Evolutionary conservation across 352 stramenopile species (phyloP), one percentile per base, ranked within the genome.

Genomic region (Aphanomyces cochlioides): DNA sequence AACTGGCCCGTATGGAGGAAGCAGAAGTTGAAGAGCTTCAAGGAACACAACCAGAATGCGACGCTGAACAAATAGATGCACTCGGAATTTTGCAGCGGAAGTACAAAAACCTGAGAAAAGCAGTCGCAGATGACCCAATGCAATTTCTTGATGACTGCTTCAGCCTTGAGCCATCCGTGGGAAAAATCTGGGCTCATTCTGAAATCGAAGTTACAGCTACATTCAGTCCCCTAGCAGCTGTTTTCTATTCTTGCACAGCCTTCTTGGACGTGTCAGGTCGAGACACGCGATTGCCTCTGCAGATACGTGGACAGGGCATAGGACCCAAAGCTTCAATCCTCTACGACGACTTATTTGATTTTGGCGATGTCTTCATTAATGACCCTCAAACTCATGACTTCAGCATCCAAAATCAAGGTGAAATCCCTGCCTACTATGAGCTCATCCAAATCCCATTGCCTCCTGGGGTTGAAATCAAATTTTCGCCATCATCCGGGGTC

Each of bases 91-190:
- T 98, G 34, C 84, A 94, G 41, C 89, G 78, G 54, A 98, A 98
- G 83, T 98, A 98, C 79, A 80, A 77, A 48, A 86, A 97, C 56
- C 72, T 98, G 41, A 81, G 87, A 28, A 94, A 95, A 72, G 92
- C 95, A 4, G 78, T 91, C 0, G 76, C 90, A 5, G 88, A 97
- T 38, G 95, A 98, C 73, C 69, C 68, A 0, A 97, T 98, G 92
- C 89, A 96, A 37, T 98, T 98, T 58, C 85, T 93, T n/a, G 82
- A 98, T 75, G 87, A 96, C 12, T 95, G 90, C 58, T 98, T 98
- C 56, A 77, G 88, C 3, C 78, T 98, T 36, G 79, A 88, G 17
- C 93, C 95, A n/a, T 59, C 96, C 28, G 80, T 66, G 7, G 94
- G 95, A 3, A 82, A 96, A 7, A 89, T 98, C 39, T 98, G 94